These are phyloP conservation scores for Helianthus tuberosus DNA, from an alignment of 129 eudicot genomes.

Conservation along the genomic window DNA sequence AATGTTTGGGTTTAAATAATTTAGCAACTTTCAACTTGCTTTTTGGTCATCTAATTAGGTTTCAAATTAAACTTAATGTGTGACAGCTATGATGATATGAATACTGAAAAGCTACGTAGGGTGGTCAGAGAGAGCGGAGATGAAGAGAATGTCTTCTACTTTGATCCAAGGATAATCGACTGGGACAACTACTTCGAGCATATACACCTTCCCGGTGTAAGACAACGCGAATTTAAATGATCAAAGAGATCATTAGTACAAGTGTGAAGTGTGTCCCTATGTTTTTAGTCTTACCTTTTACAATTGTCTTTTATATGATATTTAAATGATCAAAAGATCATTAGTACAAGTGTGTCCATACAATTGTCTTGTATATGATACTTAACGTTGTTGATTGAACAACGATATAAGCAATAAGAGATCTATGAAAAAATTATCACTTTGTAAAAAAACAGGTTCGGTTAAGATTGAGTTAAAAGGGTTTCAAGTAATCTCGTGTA, in stretches of 20 bases:
- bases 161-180: constrained; percentile 67
- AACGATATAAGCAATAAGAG: background rate
- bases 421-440: too few species aligned
- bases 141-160: constrained; percentile 58
- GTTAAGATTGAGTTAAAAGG: too few species aligned
- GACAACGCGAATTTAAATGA: constrained; percentile 69
- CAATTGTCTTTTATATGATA: background rate
- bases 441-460: too few species aligned
- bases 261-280: background rate
- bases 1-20: background rate
- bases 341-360: background rate
- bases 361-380: background rate
- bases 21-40: background rate
- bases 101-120: constrained; percentile 71
- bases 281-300: background rate
- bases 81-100: constrained; percentile 75
- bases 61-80: constrained; percentile 6
- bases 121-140: constrained; percentile 44
- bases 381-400: constrained; percentile 3
- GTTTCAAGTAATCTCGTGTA: too few species aligned
- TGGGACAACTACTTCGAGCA: constrained; percentile 79
- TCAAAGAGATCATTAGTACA: background rate
- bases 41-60: background rate
- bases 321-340: constrained; percentile 45
- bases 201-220: constrained; percentile 77